Base-by-base conservation (phyloP, 2,329 filamentous ascomycete species). In the Fusarium tricinctum region DNA sequence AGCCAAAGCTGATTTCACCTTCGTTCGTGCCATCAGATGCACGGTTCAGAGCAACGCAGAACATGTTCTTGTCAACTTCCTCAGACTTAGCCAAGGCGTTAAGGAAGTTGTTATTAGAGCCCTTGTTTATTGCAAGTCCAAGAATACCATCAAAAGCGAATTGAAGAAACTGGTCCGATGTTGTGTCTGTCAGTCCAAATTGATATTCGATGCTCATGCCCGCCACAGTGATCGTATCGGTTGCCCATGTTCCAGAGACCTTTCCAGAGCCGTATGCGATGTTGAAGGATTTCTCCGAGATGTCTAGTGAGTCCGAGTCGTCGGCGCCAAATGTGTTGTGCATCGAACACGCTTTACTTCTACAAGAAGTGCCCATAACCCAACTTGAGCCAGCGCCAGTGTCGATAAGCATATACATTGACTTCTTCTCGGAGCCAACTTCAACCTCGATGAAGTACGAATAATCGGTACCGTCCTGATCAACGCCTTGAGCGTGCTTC, bases 111-210 rank as follows among this genome's bases (percentile, higher is more conserved):
- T 91, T 86, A 7, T 86, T 85, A 35, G 81, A 82, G 4, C 85
- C 86, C 13, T 83, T 81, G 63, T 85, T 85, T 71, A 90, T 89
- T 17, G 92, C 91, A 23, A 97, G 81, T 6, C 93, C 94, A 4
- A 97, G 81, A 48, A 97, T 97, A 23, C 94, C 94, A 76, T 97
- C 94, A 78, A 97, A 94, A 2, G 92, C 91, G 72, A 95, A 97
- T 52, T 86, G 85, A 28, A 82, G 80, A 77, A 97, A 97, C 67
- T 96, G 89, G 51, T 88, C 79, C 1, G 92, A 93, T 3, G 92
- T 92, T 23, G 85, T 85, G 33, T 85, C 86, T 22, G 91, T 92
- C 61, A 94, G 79, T 6, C 94, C 94, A 73, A 97, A 92, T 5
- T 87, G 82, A 71, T 93, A 84, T 3, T 84, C 77, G 15, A 93